Conservation (phyloP, 2,329 filamentous ascomycete species). For the Botrytis fabae region DNA sequence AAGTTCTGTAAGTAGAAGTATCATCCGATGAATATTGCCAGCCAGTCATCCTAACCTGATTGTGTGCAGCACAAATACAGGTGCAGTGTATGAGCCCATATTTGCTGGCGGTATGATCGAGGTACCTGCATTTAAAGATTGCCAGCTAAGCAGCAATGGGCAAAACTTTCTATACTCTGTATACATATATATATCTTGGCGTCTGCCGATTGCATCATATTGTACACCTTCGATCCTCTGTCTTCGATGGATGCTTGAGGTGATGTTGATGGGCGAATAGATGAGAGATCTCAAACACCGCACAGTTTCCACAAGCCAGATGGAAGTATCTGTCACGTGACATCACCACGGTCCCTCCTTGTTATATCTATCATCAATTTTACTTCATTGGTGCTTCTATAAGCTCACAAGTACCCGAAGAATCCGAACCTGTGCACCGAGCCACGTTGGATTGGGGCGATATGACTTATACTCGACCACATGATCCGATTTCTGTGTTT, state of each 20-base stretch:
- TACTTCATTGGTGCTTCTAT: neutral
- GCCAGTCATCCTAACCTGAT: neutral
- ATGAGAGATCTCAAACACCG: neutral
- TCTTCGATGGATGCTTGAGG: neutral
- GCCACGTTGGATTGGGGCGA: neutral
- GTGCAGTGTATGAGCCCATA: neutral
- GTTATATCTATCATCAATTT: neutral
- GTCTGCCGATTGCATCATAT: neutral
- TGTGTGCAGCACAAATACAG: neutral
- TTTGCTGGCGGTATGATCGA: neutral
- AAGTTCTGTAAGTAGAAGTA: slow-evolving; percentile 15
- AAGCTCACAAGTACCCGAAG: neutral
- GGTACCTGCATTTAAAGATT: neutral
- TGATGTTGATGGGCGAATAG: neutral
- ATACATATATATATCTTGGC: neutral
- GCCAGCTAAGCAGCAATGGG: neutral
- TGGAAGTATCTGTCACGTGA: neutral
- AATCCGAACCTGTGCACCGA: neutral
- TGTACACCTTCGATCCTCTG: neutral
- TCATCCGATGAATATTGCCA: neutral
- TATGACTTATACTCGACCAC: neutral
- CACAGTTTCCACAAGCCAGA: neutral
- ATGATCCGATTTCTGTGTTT: neutral
- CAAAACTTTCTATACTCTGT: neutral
- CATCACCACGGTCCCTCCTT: neutral